phyloP scores from a whole-genome alignment of 257 asterid genomes.

The Verbascum thapsus region DNA sequence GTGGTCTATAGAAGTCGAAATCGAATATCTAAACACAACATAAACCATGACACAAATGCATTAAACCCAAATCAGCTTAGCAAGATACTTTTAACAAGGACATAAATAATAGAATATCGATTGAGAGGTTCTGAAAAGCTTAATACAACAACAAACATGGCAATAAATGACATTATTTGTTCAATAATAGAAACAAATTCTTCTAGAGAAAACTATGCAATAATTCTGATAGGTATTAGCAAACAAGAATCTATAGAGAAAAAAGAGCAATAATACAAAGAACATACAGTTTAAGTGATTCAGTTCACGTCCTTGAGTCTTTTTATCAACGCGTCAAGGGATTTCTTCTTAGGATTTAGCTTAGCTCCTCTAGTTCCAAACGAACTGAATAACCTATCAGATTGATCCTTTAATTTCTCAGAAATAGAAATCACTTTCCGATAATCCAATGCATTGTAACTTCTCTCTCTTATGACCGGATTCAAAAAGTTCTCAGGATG shows the following conservation, averaged over 20 bases:
- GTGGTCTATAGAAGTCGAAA: no score
- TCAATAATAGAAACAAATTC: constrained; percentile 37
- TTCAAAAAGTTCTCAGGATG: constrained; percentile 93
- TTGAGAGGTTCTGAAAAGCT: constrained; percentile 22
- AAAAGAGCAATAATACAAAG: constrained; percentile 23
- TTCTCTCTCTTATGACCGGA: constrained; percentile 91
- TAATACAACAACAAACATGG: constrained; percentile 36
- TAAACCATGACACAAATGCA: no score
- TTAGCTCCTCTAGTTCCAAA: constrained; percentile 90
- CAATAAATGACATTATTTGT: constrained; percentile 29
- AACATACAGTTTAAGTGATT: constrained; percentile 37
- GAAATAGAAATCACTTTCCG: constrained; percentile 80
- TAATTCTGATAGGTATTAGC: constrained; percentile 27
- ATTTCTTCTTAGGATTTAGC: constrained; percentile 92
- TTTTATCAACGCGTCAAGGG: constrained; percentile 85
- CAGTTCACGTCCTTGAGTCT: constrained; percentile 86
- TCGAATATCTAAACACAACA: no score
- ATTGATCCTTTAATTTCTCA: constrained; percentile 88
- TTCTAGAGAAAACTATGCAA: constrained; percentile 35
- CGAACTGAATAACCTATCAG: constrained; percentile 80
- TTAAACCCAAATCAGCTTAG: no score
- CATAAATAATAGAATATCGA: constrained; percentile 4
- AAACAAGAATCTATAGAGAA: constrained; percentile 40
- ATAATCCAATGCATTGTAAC: constrained; percentile 76
- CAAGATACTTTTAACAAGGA: constrained; percentile 7